Evolutionary conservation across 2,329 filamentous ascomycete genomes (phyloP), one percentile per base, ranked within the genome.

Genomic region (Fusarium lateritium): DNA sequence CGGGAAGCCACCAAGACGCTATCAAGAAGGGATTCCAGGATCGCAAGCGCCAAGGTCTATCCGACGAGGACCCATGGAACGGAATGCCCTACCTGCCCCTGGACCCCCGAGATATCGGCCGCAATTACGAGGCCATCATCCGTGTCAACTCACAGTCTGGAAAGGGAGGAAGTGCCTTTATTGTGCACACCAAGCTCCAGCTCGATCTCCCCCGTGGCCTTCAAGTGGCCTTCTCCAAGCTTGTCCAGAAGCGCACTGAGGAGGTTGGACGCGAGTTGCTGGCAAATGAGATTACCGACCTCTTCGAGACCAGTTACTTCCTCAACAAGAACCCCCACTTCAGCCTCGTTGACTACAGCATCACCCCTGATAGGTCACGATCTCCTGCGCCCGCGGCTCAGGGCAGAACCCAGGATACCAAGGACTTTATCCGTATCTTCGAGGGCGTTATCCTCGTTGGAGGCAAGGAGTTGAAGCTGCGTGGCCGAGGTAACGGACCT

Each of bases 91-190:
- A 98, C 78, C 90, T 98, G 49, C 95, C 95, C 14, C 87, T 98
- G 74, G 95, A 98, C 76, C 95, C 95, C 7, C 87, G 92, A 76
- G 95, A 98, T 76, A 97, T 98, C 69, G 95, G 95, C 51, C 90
- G 95, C 60, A 98, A 91, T n/a, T 98, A 98, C 87, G 94, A 98
- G 82, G 95, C 95, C 62, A 92, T 98, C 77, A 98, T 98, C 78
- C 92, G 95, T 63, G 95, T 98, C 87, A 99, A 98, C 85, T 97
- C 93, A 19, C 95, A 98, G 79, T 93, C 90, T 74, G 95, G 95
- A 70, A 98, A 99, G 83, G 95, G 95, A 65, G 96, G 96, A 73
- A 91, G 93, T 63, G 94, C 95, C 51, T 98, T 93, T 93, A 92
- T 98, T 77, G 94, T 98, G 77, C 90, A 94, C 77, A 91, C 92